Evolutionary conservation across 1,139 yeast species (phyloP).

Genomic region (Arxiozyma bovina): DNA sequence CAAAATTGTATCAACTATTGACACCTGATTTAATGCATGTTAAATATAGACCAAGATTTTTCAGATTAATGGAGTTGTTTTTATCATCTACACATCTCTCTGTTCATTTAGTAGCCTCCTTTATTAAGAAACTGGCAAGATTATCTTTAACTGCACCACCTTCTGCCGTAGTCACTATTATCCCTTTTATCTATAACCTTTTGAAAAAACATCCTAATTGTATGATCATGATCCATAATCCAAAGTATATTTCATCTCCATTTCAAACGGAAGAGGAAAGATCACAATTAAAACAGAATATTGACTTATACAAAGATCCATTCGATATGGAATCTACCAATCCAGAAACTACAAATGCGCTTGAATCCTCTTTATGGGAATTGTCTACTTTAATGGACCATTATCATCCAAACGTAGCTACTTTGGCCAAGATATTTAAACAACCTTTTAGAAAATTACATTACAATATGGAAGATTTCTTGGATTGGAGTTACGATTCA

Average conservation of each 20-base stretch:
- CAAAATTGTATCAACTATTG: constrained; percentile 70
- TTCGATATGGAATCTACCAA: constrained; percentile 54
- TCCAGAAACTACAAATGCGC: constrained; percentile 72
- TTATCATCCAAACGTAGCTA: constrained; percentile 92
- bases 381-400: constrained; percentile 73
- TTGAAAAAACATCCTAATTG: constrained; percentile 88
- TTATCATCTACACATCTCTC: constrained; percentile 83
- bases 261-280: constrained; percentile 24
- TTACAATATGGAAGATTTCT: constrained; percentile 86
- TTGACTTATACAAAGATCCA: constrained; percentile 48
- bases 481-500: constrained; percentile 80
- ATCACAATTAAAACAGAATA: constrained; percentile 23
- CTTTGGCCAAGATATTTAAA: constrained; percentile 75
- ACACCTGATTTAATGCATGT: constrained; percentile 70
- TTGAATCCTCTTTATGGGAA: constrained; percentile 89
- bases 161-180: constrained; percentile 73
- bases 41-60: constrained; percentile 75
- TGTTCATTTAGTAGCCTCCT: constrained; percentile 75
- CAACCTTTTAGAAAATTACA: constrained; percentile 85
- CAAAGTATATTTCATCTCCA: constrained; percentile 25
- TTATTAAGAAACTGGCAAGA: constrained; percentile 73
- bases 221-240: constrained; percentile 72
- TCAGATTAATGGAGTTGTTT: constrained; percentile 79
- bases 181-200: constrained; percentile 87
- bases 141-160: constrained; percentile 77